A percentile compares a stretch with the other conserved stretches of the same genome.
These are phyloP conservation scores for Scheffersomyces spartinae DNA, from an alignment of 805 yeast genomes.

Conservation along the genomic window DNA sequence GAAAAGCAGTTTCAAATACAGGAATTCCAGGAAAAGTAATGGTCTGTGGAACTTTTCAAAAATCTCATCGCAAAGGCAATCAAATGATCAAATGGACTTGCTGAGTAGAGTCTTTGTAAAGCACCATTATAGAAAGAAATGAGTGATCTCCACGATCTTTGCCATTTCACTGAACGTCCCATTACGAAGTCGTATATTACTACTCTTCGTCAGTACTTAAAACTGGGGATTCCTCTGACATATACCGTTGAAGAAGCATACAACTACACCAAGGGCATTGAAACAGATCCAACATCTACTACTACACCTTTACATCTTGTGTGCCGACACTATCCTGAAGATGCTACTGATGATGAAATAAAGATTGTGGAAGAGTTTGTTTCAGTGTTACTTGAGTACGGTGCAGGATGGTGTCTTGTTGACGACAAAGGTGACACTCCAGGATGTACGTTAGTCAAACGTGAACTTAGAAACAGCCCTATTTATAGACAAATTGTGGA, in stretches of 20 bases:
- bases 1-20: neutral
- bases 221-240: constrained; percentile 69
- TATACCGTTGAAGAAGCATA: constrained; percentile 71
- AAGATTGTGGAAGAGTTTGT: constrained; percentile 42
- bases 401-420: constrained; percentile 85
- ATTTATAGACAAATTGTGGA: constrained; percentile 47
- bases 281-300: constrained; percentile 26
- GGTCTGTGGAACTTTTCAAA: neutral
- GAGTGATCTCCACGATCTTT: constrained; percentile 67
- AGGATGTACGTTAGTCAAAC: constrained; percentile 62
- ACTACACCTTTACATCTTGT: constrained; percentile 76
- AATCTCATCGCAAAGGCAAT: neutral
- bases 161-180: constrained; percentile 38
- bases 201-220: constrained; percentile 34
- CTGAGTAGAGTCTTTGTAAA: too few species aligned
- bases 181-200: constrained; percentile 34
- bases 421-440: constrained; percentile 70
- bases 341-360: constrained; percentile 30
- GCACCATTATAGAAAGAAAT: too few species aligned
- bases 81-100: too few species aligned
- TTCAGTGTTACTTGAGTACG: constrained; percentile 60
- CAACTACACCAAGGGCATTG: constrained; percentile 36
- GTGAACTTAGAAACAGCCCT: constrained; percentile 27
- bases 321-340: constrained; percentile 41
- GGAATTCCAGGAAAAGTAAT: neutral